These are phyloP conservation scores for Phytophthora podocarpi DNA, from an alignment of 352 stramenopile genomes.

Conservation along the genomic window DNA sequence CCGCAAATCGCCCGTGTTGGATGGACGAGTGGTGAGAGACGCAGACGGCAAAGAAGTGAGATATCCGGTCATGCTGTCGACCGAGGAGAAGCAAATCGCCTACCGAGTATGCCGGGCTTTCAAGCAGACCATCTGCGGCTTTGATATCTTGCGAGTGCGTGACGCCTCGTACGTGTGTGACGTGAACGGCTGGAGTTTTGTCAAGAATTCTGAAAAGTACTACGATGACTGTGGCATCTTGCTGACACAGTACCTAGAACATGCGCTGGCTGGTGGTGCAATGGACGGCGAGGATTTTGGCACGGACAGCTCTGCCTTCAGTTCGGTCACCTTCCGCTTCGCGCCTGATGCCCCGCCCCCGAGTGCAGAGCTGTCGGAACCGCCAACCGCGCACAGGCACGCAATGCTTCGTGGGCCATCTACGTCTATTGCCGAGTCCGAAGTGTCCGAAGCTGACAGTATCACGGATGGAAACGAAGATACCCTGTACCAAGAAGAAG, in stretches of 20 bases:
- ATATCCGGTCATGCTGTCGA: constrained; percentile 99
- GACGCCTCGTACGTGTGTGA: constrained; percentile 98
- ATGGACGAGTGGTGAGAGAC: constrained; percentile 98
- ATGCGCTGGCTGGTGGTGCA: constrained; percentile 48
- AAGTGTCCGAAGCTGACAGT: constrained; percentile 34
- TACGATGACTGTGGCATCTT: constrained; percentile 98
- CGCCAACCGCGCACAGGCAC: constrained; percentile 40
- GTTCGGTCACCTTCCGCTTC: constrained; percentile 69
- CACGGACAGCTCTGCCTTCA: constrained; percentile 57
- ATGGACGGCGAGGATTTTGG: constrained; percentile 53
- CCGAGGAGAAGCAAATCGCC: constrained; percentile 98
- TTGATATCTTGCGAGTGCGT: constrained; percentile 97
- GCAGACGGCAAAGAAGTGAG: constrained; percentile 98
- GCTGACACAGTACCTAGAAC: constrained; percentile 83
- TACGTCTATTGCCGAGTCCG: constrained; percentile 35
- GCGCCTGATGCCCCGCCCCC: constrained; percentile 42
- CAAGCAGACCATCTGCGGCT: constrained; percentile 97
- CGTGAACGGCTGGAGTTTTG: constrained; percentile 99
- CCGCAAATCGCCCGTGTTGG: constrained; percentile 98
- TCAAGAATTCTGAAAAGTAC: constrained; percentile 99
- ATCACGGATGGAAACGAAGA: constrained; percentile 30
- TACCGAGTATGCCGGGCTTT: constrained; percentile 86
- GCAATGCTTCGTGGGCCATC: constrained; percentile 29
- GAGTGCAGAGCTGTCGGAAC: constrained; percentile 67
- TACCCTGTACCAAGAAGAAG: constrained; percentile 87